Evolutionary conservation across 1,284 basidiomycete species (phyloP), one percentile per base, ranked within the genome.

Genomic region (Hymenochaete sp.): DNA sequence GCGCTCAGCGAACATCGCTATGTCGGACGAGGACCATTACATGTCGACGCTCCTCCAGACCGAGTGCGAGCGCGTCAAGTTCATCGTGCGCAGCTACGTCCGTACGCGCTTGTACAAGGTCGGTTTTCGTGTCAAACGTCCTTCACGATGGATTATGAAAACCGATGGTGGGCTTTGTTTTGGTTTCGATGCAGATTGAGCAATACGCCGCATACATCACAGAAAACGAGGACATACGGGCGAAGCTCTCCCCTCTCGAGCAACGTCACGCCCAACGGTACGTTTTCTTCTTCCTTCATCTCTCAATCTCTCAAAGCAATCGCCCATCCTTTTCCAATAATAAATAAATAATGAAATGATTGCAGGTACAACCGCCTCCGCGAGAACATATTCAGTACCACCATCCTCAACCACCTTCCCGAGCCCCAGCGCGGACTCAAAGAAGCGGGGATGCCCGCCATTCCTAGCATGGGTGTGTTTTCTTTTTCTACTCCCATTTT

Each of bases 11-110:
- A 88, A 93, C 59, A 83, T 85, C 0, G 72, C 77, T 28, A 82
- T 86, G 1, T 84, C 80, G 1, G 88, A 93, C 57, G 90, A 93
- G 52, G 91, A 95, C 53, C 90, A 96, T 58, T 84, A 92, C 54
- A 73, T 89, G 52, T 84, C 93, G 33, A 82, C 90, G 67, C 79
- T 95, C 38, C 91, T 90, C 0, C 88, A 93, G 64, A 92, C 88
- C 0, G 92, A 96, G 63, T 79, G 93, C 57, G 92, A 96, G 62
- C 76, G 92, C 33, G 85, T 90, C 56, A 92, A 91, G 63, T 96
- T 89, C 58, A 75, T 93, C 48, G 78, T 93, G 18, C 67, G 90
- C 45, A 85, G 84, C 1, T 95, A 93, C 59, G 74, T 93, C 3
- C 73, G 91, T n/a, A 87, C 84, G 27, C 70, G 92, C 51, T 60